Evolutionary conservation across 23 red algal genomes (phyloP), one percentile per base, ranked within the genome.

Genomic region (Gracilaria vermiculophylla): DNA sequence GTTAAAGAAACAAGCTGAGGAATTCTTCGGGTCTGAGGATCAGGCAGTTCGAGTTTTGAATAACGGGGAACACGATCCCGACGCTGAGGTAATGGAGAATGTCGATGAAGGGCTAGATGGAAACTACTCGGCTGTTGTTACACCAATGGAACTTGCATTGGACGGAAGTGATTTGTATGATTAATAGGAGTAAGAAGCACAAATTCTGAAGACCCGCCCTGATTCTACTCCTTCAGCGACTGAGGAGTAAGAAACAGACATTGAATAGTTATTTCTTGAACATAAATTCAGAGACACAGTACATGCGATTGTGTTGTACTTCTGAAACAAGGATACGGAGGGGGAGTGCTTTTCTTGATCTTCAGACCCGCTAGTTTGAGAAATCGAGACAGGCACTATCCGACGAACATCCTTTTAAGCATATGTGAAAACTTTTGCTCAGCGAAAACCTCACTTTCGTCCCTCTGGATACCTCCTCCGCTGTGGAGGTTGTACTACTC

Each of bases 21-120:
- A 71, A 23, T 83, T 75, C 53, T 95, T 89, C 57, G 83, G 76
- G n/a, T 76, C 91, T 78, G 82, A 84, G 60, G 69, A 24, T 31
- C 55, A 83, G 37, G 78, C 77, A 25, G 50, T 61, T 75, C 66
- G 33, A 53, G 69, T 69, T 37, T 48, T 88, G 69, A 62, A 50
- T 17, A 88, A 52, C 45, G 84, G 84, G 2, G 84, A 62, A 31
- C 50, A 29, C 21, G 58, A 69, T 17, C 5, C 37, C 32, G 69
- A n/a, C 27, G 47, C 53, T 33, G 53, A 76, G 17, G 76, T 79
- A 2, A 49, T 79, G 20, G 37, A 49, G 27, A 51, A 48, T 57
- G 53, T 34, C 6, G 60, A 69, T 52, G 87, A 80, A 80, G 56
- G 17, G 0, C n/a, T 43, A 9, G 87, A 82, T 20, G 55, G 39